These are phyloP conservation scores for Mentha longifolia DNA, from an alignment of 257 asterid genomes.

Conservation along the genomic window DNA sequence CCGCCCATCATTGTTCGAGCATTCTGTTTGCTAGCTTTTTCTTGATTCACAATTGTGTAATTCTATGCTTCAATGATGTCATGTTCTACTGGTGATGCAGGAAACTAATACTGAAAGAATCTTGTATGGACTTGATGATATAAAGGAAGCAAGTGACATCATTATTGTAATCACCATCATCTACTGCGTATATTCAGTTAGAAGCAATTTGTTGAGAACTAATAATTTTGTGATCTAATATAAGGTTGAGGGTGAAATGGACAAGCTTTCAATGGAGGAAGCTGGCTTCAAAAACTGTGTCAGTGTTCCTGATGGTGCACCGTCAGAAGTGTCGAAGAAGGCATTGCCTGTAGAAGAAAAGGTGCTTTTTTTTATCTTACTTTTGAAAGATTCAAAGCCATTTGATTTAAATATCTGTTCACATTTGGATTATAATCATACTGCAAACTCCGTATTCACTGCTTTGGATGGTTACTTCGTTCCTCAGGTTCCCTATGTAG, in stretches of 20 bases:
- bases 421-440: no score
- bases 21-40: no score
- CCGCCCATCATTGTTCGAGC: no score
- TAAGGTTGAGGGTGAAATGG: constrained; percentile 99
- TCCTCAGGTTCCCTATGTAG: no score
- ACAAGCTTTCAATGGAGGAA: constrained; percentile 98
- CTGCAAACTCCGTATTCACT: no score
- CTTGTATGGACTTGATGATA: constrained; percentile 88
- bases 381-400: not conserved
- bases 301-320: constrained; percentile 96
- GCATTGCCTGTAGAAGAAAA: constrained; percentile 66
- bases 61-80: constrained; percentile 18
- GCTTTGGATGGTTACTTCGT: no score
- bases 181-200: constrained; percentile 32
- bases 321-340: constrained; percentile 69
- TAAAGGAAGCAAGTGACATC: constrained; percentile 77
- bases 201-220: constrained; percentile 21
- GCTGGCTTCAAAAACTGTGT: constrained; percentile 91
- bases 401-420: not conserved
- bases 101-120: constrained; percentile 78
- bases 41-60: no score
- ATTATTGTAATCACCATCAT: constrained; percentile 66
- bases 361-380: constrained; percentile 43
- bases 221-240: constrained; percentile 22
- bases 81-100: constrained; percentile 48